A percentile compares a stretch with the other conserved stretches of the same genome.
Evolutionary conservation across 345 rosid genomes (phyloP).

Genomic region (Draba incana): DNA sequence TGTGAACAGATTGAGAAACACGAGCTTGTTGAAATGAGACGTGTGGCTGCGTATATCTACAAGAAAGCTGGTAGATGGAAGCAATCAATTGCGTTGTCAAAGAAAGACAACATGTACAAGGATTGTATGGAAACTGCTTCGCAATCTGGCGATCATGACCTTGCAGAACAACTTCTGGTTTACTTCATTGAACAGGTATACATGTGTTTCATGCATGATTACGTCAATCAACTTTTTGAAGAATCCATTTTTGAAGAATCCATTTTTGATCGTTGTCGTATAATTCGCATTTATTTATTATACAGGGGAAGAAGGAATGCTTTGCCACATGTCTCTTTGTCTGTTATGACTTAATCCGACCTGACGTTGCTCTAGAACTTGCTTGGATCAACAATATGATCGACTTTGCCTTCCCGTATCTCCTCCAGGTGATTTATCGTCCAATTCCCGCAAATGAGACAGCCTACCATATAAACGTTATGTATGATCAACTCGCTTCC

Average conservation of each 20-base stretch:
- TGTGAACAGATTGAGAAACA: conserved; percentile 88
- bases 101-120: conserved; percentile 89
- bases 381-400: conserved; percentile 93
- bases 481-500: neutral
- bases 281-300: neutral
- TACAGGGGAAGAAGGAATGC: conserved; percentile 91
- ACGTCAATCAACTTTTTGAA: neutral
- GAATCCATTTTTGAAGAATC: too few species aligned
- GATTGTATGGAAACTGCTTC: conserved; percentile 99
- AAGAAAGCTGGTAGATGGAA: conserved; percentile 99
- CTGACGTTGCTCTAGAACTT: conserved; percentile 84
- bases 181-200: conserved; percentile 97
- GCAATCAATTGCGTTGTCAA: conserved; percentile 95
- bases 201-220: conserved; percentile 11
- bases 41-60: conserved; percentile 98
- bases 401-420: conserved; percentile 93
- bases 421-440: conserved; percentile 59
- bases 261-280: neutral
- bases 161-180: conserved; percentile 94
- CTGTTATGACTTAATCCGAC: conserved; percentile 83
- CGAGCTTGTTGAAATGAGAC: conserved; percentile 98
- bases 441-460: neutral
- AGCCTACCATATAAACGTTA: neutral
- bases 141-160: conserved; percentile 97
- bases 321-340: conserved; percentile 96